These are phyloP conservation scores for Penicillium sp. DNA, from an alignment of 2,329 filamentous ascomycete species.

Conservation along the genomic window DNA sequence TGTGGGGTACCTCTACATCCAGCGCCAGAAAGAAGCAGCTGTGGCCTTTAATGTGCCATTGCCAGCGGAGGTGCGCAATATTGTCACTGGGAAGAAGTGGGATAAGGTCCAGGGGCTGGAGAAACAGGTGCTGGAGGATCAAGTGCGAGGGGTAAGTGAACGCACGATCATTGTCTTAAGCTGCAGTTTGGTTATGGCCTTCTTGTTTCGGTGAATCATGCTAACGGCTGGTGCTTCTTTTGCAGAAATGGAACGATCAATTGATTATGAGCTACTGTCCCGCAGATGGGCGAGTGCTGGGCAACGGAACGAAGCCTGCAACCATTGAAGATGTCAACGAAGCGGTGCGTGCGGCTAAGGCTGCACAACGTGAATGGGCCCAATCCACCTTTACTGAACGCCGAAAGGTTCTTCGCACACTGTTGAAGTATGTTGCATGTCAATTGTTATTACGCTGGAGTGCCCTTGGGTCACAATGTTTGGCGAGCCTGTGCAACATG, in stretches of 20 bases:
- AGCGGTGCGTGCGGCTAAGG: conserved; percentile 68
- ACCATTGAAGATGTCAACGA: conserved; percentile 75
- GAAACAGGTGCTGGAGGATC: conserved; percentile 38
- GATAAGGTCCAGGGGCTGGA: conserved; percentile 34
- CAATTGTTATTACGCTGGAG: not conserved
- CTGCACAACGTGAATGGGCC: conserved; percentile 75
- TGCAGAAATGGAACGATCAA: conserved; percentile 39
- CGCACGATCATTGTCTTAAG: too few species aligned
- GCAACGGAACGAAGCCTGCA: conserved; percentile 62
- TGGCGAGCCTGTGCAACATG: too few species aligned
- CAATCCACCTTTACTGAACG: conserved; percentile 74
- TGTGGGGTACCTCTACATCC: conserved; percentile 33
- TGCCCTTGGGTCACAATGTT: not conserved
- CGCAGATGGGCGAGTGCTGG: conserved; percentile 81
- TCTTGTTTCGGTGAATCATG: not conserved
- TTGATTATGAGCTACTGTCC: conserved; percentile 59
- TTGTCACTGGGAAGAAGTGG: conserved; percentile 36
- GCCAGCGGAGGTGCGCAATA: conserved; percentile 34
- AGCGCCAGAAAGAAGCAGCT: conserved; percentile 32
- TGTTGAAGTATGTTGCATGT: conserved; percentile 64
- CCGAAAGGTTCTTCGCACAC: conserved; percentile 72
- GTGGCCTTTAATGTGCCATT: conserved; percentile 40
- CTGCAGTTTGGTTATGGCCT: not conserved
- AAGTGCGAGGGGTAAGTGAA: conserved; percentile 40
- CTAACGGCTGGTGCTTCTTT: conserved; percentile 15